A percentile compares a stretch with the other conserved stretches of the same genome.
Evolutionary conservation across 148 eudicot genomes (phyloP).

Genomic region (Amaranthus palmeri): DNA sequence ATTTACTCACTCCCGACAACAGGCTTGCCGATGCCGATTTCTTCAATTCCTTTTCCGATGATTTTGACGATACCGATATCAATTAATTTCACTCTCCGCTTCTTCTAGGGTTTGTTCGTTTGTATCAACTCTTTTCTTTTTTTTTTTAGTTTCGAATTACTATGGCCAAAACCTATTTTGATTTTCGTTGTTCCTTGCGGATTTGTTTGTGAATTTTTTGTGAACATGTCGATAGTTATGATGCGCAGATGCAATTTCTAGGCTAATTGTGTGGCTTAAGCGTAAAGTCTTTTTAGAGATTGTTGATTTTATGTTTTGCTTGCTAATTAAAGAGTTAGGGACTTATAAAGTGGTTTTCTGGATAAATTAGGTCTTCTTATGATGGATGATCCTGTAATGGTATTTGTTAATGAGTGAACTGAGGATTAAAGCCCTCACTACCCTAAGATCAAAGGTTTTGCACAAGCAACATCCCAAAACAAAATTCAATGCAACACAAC

Average conservation of each 20-base stretch:
- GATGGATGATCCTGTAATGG: background rate
- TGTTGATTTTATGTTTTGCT: background rate
- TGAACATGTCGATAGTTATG: background rate
- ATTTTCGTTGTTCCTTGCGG: background rate
- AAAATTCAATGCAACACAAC: too few relatives aligned
- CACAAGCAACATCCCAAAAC: too few relatives aligned
- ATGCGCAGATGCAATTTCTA: background rate
- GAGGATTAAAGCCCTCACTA: too few relatives aligned
- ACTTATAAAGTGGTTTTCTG: background rate
- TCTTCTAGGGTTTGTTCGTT: conserved; percentile 23
- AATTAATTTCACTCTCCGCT: conserved; percentile 26
- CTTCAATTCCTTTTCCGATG: conserved; percentile 72
- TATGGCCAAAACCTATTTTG: background rate
- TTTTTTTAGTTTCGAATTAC: background rate
- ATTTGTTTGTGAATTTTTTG: background rate
- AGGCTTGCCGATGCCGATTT: conserved; percentile 67
- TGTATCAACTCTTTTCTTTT: background rate
- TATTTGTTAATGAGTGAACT: background rate
- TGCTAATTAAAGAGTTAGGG: background rate
- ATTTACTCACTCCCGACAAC: conserved; percentile 35
- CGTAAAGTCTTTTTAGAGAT: background rate
- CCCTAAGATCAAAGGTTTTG: too few relatives aligned
- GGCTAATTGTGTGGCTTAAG: background rate
- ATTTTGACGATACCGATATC: conserved; percentile 75
- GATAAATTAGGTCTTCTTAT: background rate